Base-by-base conservation (phyloP, 768 basidiomycete species). In the Suillus subluteus region DNA sequence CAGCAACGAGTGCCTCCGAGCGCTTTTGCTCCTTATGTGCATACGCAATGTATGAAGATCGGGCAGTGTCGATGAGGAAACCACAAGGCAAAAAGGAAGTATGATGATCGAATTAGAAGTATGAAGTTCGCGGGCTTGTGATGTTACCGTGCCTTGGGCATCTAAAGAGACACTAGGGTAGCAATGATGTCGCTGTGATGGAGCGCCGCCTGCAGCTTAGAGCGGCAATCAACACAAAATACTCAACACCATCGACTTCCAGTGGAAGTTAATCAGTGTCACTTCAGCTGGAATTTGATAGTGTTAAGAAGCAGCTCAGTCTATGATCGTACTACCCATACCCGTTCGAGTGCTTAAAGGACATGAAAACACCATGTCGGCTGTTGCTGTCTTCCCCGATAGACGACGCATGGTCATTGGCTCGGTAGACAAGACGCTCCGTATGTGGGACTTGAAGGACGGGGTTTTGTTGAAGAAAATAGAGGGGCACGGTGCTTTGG, bases 11-110 rank as follows among this genome's bases (percentile, higher is more conserved):
- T 9, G 77, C 82, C 73, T 96, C 91, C 30, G 99, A 77, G 12
- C 94, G 89, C 67, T 84, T 88, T 85, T 92, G 92, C 84, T 99
- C 98, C 79, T 92, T 94, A 67, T 89, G 85, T 1, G 96, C 97
- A 71, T 89, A 94, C 7, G 88, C 81, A 70, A 98, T 91, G 73
- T 98, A 99, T 0, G 91, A 87, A 15, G 90, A 84, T 56, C 97
- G 91, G 26, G 26, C 26, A 26, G 26, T 26, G 26, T 26, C 26
- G 26, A 26, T 26, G 26, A 26, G 26, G 26, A 26, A 26, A 26
- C 26, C 26, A 26, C 26, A 26, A 26, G 26, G 2, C 26, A 26
- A 26, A 26, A 26, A 26, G 26, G 26, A 26, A 26, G 26, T 26
- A 26, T 26, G 26, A 26, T 26, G 26, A 26, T 26, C 26, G 26